phyloP scores from a whole-genome alignment of 768 basidiomycete species.

The Pleurotus sapidus region DNA sequence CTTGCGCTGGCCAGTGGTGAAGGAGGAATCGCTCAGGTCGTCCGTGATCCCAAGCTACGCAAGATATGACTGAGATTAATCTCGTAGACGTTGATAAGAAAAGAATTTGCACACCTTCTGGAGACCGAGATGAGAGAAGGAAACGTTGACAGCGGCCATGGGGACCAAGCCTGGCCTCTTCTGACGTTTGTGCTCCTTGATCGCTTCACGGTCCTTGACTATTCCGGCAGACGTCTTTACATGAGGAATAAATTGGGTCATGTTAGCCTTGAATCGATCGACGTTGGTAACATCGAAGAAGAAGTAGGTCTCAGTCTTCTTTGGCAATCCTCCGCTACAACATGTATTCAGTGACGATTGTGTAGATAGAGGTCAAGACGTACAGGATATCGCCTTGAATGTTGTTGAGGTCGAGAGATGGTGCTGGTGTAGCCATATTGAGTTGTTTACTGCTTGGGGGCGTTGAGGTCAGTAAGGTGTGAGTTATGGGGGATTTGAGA shows the following conservation, averaged over 20 bases:
- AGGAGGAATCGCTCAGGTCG: conserved; percentile 32
- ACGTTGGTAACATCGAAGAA: conserved; percentile 51
- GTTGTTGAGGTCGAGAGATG: conserved; percentile 33
- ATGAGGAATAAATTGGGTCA: conserved; percentile 36
- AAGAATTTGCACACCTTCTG: conserved; percentile 23
- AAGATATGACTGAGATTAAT: neutral
- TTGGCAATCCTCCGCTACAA: conserved; percentile 49
- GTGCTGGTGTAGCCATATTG: conserved; percentile 15
- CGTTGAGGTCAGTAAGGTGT: neutral
- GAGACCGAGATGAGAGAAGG: conserved; percentile 51
- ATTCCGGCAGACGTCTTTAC: conserved; percentile 46
- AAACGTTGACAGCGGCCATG: conserved; percentile 46
- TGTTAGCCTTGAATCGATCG: conserved; percentile 38
- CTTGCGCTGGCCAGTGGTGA: conserved; percentile 36
- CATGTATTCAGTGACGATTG: neutral
- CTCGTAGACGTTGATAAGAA: neutral
- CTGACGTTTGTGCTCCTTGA: conserved; percentile 36
- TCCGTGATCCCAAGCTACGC: conserved; percentile 40
- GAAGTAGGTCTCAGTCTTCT: conserved; percentile 48
- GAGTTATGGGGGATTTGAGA: neutral
- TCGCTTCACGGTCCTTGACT: conserved; percentile 35
- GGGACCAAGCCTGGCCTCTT: conserved; percentile 29
- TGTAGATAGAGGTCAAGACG: conserved; percentile 9
- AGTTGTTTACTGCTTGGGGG: neutral
- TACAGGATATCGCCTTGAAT: conserved; percentile 50